Base-by-base conservation (phyloP, 1,139 yeast genomes). In the Yamadazyma sp. region DNA sequence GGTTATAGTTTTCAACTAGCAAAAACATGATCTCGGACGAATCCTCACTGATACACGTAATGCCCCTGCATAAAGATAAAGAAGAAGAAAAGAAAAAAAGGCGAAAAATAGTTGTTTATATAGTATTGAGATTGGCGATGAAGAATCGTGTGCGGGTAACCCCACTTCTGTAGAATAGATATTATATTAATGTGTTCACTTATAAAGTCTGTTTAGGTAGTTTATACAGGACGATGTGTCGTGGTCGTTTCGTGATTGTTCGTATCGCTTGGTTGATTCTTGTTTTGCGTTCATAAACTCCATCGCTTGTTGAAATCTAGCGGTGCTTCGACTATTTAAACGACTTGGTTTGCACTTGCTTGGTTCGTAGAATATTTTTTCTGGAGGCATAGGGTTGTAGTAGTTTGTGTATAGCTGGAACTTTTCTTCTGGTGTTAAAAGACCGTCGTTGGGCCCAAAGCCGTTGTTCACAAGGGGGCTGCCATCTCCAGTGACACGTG, bases 11-110 rank as follows among this genome's bases (percentile, higher is more conserved):
- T 90, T 90, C 97, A 90, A 90, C 97, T 95, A 90, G 98, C 98
- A 90, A 90, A 89, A 86, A 90, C 97, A 90, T 95, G 95, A 88
- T 88, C 98, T 90, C 98, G 97, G 97, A 92, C 96, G 96, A 89
- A 89, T 92, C 97, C 97, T 90, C 98, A 90, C 96, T 89, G 97
- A 90, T 87, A 88, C 95, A 95, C 96, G 97, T 90, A 90, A 89
- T 89, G 96, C 97, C 97, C 97, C 86, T 86, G 98, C 97, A 90
- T 88, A 92, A 90, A 85, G 96, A 89, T 89, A 65, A 59, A 62
- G 83, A 65, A 41, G 37, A 41, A 35, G 31, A 29, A 33, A 25
- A 37, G 15, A 17, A 14, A 18, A 28, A 31, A 33, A 18, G 37
- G 41, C 28, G 41, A 42, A 31, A 12, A 14, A n/a, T 35, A 25